phyloP scores from a whole-genome alignment of 441 rosid genomes.

The Populus hybrid region DNA sequence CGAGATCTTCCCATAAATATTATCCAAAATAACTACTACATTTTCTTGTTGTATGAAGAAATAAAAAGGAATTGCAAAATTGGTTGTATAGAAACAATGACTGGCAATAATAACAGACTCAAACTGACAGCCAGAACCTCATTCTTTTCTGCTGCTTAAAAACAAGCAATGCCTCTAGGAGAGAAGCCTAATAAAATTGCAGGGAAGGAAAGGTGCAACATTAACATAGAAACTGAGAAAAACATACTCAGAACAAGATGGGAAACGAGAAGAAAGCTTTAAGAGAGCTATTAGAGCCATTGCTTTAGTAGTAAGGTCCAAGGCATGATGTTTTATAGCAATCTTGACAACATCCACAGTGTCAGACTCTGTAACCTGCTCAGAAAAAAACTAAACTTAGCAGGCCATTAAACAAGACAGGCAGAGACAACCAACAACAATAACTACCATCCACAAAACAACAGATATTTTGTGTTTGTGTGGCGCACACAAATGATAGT shows the following conservation, averaged over 20 bases:
- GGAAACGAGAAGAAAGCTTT: conserved; percentile 92
- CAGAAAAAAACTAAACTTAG: conserved; percentile 31
- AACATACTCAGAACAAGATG: conserved; percentile 84
- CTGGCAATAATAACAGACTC: neutral
- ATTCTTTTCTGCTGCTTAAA: neutral
- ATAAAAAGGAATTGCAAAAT: conserved; percentile 8
- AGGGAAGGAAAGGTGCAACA: neutral
- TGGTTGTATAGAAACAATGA: neutral
- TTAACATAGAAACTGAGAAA: neutral
- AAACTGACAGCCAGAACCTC: conserved; percentile 1
- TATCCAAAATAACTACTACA: conserved; percentile 9
- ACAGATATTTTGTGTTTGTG: neutral
- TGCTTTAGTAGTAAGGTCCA: conserved; percentile 78
- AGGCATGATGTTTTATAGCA: conserved; percentile 61
- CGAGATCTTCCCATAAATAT: conserved; percentile 49
- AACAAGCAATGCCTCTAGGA: neutral
- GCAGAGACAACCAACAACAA: conserved; percentile 1
- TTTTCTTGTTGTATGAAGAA: neutral
- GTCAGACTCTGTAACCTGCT: conserved; percentile 89
- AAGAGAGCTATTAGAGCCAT: conserved; percentile 89
- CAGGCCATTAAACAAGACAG: conserved; percentile 6
- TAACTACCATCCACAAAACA: neutral
- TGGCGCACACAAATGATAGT: neutral
- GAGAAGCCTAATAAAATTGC: neutral
- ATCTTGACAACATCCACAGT: conserved; percentile 78